Base-by-base conservation (phyloP, 75 land plant species). In the Isoetes taiwanensis region DNA sequence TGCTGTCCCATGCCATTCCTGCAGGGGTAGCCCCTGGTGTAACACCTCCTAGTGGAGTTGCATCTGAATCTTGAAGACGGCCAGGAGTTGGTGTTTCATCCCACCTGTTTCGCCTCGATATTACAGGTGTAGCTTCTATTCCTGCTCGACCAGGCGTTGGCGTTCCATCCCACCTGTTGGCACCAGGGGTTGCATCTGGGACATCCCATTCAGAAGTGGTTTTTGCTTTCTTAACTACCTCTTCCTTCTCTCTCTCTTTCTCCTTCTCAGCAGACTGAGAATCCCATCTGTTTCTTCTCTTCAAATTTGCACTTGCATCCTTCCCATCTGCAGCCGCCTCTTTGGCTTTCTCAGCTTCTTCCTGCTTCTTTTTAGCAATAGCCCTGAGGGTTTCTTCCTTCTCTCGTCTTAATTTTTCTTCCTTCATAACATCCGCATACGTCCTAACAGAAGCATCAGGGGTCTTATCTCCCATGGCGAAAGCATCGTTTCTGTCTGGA, bases 1-100 rank as follows among this genome's bases (percentile, higher is more conserved):
- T 91, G 0, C 85, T 88, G 71, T 91, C 97, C 97, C 97, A 91
- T 24, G 88, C 78, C 85, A 91, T 82, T 0, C 97, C 97, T 61
- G 97, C 87, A 5, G 97, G 97, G 0, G 94, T 86, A 19, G 94
- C 94, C 5, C 95, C 95, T 3, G 94, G 94, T 0, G 94, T 87
- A 0, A 62, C 72, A 0, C 86, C 96, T 43, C 80, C 96, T 28
- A 70, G 70, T 28, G 65, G 65, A n/a, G 66, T 58, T 0, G 79
- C 79, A 72, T 90, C 97, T 11, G 82, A 59, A 58, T 82, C 84
- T 8, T 70, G 71, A n/a, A 76, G 34, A 5, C 85, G 63, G 0
- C 86, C 90, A 14, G 95, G 95, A 1, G 94, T 87, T 2, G 95
- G 95, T 0, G 95, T 87, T 74, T 87, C 95, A 72, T 87, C 95